phyloP scores from a whole-genome alignment of 2,329 filamentous ascomycete species.

The Stylonectria norvegica region DNA sequence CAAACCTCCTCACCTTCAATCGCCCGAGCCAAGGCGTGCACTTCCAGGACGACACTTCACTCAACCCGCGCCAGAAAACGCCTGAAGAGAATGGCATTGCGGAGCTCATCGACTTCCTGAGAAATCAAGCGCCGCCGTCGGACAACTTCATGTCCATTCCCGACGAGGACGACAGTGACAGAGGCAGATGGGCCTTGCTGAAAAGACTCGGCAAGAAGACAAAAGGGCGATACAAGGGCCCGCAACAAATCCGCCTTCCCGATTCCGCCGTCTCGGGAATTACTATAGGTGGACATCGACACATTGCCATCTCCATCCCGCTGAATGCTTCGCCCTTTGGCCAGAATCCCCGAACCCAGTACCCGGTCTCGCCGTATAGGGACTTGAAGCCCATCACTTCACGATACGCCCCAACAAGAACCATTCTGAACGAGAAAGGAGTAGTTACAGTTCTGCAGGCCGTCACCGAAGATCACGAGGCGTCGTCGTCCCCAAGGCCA shows the following conservation, averaged over 20 bases:
- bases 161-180: constrained; percentile 28
- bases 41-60: constrained; percentile 21
- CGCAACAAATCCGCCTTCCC: constrained; percentile 42
- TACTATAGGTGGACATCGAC: constrained; percentile 51
- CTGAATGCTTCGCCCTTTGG: constrained; percentile 46
- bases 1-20: constrained; percentile 20
- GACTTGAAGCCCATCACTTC: constrained; percentile 14
- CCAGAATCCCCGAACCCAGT: constrained; percentile 30
- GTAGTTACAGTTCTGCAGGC: constrained; percentile 36
- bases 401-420: constrained; percentile 25
- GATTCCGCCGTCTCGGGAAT: constrained; percentile 54
- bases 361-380: constrained; percentile 24
- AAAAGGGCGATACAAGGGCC: constrained; percentile 31
- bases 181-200: constrained; percentile 41
- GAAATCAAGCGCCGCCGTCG: constrained; percentile 46
- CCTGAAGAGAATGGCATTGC: constrained; percentile 28
- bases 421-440: constrained; percentile 34
- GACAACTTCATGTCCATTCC: constrained; percentile 49
- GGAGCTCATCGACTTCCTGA: constrained; percentile 48
- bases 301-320: constrained; percentile 61
- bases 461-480: constrained; percentile 25
- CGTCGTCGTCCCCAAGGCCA: constrained; percentile 12
- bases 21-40: constrained; percentile 11
- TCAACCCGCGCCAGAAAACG: constrained; percentile 14
- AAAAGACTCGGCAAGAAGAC: constrained; percentile 39